Evolutionary conservation across 2,329 filamentous ascomycete genomes (phyloP).

Genomic region (Geosmithia flava): DNA sequence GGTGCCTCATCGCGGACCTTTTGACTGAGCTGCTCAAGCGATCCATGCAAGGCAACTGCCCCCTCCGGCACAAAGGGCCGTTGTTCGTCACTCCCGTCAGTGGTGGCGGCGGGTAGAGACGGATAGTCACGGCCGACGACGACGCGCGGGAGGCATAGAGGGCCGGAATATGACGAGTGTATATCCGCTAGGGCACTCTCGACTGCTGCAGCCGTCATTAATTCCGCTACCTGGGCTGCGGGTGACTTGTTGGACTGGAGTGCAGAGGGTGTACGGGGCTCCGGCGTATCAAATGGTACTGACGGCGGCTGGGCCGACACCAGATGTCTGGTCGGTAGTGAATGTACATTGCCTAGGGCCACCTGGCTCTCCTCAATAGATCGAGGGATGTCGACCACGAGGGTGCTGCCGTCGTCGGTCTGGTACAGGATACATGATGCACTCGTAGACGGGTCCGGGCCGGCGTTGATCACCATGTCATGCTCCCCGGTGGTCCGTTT

Average conservation of each 20-base stretch:
- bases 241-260: conserved; percentile 18
- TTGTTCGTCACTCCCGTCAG: not conserved
- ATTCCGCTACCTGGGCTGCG: conserved; percentile 36
- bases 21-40: conserved; percentile 25
- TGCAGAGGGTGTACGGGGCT: conserved; percentile 17
- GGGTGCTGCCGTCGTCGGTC: conserved; percentile 26
- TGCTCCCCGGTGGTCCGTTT: not conserved
- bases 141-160: conserved; percentile 32
- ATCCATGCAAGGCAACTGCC: conserved; percentile 34
- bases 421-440: conserved; percentile 18
- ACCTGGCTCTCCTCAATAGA: conserved; percentile 58
- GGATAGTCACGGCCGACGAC: not conserved
- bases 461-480: not conserved
- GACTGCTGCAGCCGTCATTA: conserved; percentile 38
- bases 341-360: conserved; percentile 15
- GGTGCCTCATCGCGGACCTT: conserved; percentile 29
- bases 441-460: not conserved
- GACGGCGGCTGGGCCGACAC: conserved; percentile 30
- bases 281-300: conserved; percentile 37
- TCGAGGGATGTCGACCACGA: conserved; percentile 56
- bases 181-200: conserved; percentile 28
- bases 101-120: not conserved
- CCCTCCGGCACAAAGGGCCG: conserved; percentile 23
- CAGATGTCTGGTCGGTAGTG: conserved; percentile 25
- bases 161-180: conserved; percentile 20